phyloP scores from a whole-genome alignment of 495 filamentous ascomycete genomes.

The Xylaria nigripes region DNA sequence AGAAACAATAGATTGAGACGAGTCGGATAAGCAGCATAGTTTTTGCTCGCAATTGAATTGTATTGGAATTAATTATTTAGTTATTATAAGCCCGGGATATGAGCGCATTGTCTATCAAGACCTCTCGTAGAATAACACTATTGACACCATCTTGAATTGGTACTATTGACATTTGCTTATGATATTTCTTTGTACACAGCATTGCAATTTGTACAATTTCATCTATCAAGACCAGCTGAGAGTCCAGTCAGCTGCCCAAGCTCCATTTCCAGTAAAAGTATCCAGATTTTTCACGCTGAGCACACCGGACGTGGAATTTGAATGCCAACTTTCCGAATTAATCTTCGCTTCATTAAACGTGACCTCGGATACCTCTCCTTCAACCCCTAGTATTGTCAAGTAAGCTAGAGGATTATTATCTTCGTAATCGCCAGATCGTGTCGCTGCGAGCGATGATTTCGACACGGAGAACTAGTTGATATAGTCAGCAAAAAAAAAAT shows the following conservation, averaged over 20 bases:
- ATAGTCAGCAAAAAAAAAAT: not conserved
- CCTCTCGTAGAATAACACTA: no score
- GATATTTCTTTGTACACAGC: not conserved
- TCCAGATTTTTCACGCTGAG: conserved; percentile 45
- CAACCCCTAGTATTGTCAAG: conserved; percentile 60
- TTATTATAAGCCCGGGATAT: no score
- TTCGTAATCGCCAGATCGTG: conserved; percentile 44
- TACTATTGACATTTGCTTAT: not conserved
- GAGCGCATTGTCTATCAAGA: no score
- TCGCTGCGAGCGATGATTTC: conserved; percentile 38
- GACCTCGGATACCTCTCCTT: conserved; percentile 34
- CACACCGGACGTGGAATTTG: conserved; percentile 39
- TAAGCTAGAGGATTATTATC: conserved; percentile 57
- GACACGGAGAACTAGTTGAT: conserved; percentile 41
- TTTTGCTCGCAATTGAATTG: no score
- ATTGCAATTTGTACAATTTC: not conserved
- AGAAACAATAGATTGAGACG: no score
- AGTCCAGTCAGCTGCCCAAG: conserved; percentile 50
- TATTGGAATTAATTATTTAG: no score
- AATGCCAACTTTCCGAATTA: conserved; percentile 35
- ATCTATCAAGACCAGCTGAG: conserved; percentile 44
- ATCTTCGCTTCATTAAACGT: conserved; percentile 44
- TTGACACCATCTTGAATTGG: no score
- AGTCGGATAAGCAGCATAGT: no score
- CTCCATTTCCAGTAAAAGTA: conserved; percentile 42